Evolutionary conservation across 768 basidiomycete genomes (phyloP), one percentile per base, ranked within the genome.

Genomic region (Amanita exitialis): DNA sequence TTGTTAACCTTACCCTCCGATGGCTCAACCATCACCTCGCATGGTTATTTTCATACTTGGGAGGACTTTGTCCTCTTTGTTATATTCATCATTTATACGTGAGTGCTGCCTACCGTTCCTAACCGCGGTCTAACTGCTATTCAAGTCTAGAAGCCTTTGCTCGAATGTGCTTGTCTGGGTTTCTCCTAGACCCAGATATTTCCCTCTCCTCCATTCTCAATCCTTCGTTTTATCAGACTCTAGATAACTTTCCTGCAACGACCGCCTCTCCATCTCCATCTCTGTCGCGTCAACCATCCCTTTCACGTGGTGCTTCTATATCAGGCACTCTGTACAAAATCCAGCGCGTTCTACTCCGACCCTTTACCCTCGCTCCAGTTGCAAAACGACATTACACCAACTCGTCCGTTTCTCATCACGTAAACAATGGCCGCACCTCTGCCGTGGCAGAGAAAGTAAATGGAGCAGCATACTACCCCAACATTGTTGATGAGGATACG

Each of bases 61-160:
- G 90, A 93, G 59, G 94, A 97, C 64, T 84, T 79, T 59, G 81
- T 74, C 16, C 70, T 97, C n/a, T 90, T 97, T 63, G 76, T 60
- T 16, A 68, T 97, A 49, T 97, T 97, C 66, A 66, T 83, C 53
- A 59, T 89, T 58, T 97, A 91, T 74, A 92, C 91, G 86, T 86
- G 68, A 60, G 83, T 76, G 12, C 18, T 38, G 15, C 44, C 28
- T 38, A 30, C 44, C 30, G 32, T 36, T 16, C 23, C 13, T 27
- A 27, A 8, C 7, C 3, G 13, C 21, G 25, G 21, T 36, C 25
- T 25, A 37, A 57, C 27, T n/a, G 34, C 7, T 20, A n/a, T 6
- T 5, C 32, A 55, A 91, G 89, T 4, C 54, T 94, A 45, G 95
- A 98, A 70, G 82, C 85, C 41, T 73, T 87, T 57, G 90, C 90